phyloP scores from a whole-genome alignment of 371 early-diverging fungal species.

The Mortierella sp. region DNA sequence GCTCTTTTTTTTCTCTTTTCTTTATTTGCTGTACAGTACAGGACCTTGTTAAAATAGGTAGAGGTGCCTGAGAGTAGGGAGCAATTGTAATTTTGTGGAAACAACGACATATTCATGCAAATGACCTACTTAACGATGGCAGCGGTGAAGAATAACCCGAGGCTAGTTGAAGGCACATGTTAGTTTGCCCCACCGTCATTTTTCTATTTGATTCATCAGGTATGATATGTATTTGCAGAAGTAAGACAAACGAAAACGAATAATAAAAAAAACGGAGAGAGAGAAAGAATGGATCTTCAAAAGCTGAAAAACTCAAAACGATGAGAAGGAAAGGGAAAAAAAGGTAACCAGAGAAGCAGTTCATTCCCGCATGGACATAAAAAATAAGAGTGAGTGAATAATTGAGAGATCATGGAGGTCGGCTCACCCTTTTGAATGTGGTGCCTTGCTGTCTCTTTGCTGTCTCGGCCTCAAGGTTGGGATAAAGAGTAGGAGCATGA shows the following conservation, averaged over 20 bases:
- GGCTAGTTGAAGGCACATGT: neutral
- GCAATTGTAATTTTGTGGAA: neutral
- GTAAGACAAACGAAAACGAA: neutral
- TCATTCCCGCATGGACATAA: neutral
- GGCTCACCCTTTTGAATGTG: constrained; percentile 7
- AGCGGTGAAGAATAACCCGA: neutral
- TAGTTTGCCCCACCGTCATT: neutral
- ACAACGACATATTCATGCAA: neutral
- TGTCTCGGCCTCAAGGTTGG: neutral
- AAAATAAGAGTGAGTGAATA: neutral
- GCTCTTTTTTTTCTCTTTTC: neutral
- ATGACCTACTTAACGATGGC: neutral
- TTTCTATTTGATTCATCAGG: neutral
- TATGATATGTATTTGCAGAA: neutral
- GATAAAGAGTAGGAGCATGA: neutral
- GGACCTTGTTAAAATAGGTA: neutral
- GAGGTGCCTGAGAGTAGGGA: neutral
- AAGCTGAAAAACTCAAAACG: neutral
- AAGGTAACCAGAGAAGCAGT: neutral
- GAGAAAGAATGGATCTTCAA: neutral
- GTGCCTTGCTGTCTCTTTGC: neutral
- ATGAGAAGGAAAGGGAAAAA: neutral
- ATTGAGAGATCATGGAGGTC: neutral
- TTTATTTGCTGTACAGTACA: neutral
- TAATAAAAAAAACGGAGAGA: neutral